Conservation (phyloP, 129 eudicot species). For the Flaveria ramosissima region DNA sequence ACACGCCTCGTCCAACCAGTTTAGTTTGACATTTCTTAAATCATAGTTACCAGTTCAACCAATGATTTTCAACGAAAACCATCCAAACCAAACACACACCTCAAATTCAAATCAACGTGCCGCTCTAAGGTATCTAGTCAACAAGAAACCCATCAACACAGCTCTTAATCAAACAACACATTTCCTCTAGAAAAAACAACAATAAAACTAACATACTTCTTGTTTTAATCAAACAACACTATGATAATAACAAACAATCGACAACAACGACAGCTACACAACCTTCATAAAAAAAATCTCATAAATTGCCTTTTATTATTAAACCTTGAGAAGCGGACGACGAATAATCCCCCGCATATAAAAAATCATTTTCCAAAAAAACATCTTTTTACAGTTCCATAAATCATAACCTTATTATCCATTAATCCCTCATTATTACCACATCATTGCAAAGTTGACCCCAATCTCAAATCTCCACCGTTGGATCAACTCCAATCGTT, state of each 20-base stretch:
- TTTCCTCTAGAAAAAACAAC: neutral
- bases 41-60: too few species aligned
- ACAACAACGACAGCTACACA: neutral
- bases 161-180: neutral
- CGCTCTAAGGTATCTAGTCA: neutral
- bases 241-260: neutral
- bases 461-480: conserved; percentile 5
- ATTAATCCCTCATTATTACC: too few species aligned
- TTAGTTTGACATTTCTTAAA: too few species aligned
- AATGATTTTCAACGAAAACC: too few species aligned
- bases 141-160: neutral
- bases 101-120: neutral
- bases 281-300: neutral
- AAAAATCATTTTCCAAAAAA: neutral
- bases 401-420: neutral
- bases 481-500: conserved; percentile 27
- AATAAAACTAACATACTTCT: neutral
- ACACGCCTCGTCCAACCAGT: too few species aligned
- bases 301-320: conserved; percentile 30
- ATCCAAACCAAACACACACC: too few species aligned
- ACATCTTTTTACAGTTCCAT: conserved; percentile 25
- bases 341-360: conserved; percentile 4
- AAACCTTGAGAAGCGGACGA: neutral
- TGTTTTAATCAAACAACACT: neutral
- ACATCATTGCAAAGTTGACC: conserved; percentile 14